Conservation (phyloP, 768 basidiomycete species). For the Kwoniella botswanensis region DNA sequence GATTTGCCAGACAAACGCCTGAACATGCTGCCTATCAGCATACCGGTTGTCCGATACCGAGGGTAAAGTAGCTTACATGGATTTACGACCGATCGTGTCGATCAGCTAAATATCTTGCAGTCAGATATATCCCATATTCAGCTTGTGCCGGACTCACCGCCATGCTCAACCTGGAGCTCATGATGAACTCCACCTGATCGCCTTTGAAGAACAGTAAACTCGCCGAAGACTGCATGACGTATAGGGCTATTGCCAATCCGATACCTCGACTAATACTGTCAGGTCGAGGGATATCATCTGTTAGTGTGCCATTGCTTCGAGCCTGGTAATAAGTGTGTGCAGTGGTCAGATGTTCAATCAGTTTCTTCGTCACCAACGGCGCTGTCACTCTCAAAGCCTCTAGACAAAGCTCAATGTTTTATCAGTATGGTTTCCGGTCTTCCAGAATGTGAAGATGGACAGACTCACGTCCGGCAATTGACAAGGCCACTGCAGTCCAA, state of each 20-base stretch:
- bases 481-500: constrained; percentile 27
- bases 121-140: background rate
- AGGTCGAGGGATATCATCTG: constrained; percentile 50
- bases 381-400: constrained; percentile 27
- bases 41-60: background rate
- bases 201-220: constrained; percentile 2
- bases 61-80: constrained; percentile 57
- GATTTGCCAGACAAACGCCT: constrained; percentile 67
- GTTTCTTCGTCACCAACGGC: constrained; percentile 30
- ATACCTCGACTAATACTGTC: constrained; percentile 66
- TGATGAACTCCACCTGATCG: constrained; percentile 8
- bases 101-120: constrained; percentile 46
- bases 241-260: constrained; percentile 10
- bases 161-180: constrained; percentile 10
- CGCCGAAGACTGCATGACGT: constrained; percentile 4
- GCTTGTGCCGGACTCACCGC: constrained; percentile 4
- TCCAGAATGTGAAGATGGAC: constrained; percentile 61
- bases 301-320: constrained; percentile 45
- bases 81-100: constrained; percentile 58
- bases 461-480: constrained; percentile 7
- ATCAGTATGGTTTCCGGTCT: background rate
- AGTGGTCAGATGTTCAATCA: constrained; percentile 28
- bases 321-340: constrained; percentile 55
- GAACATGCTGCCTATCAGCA: background rate
- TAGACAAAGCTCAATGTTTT: constrained; percentile 1